Base-by-base conservation (phyloP, 2,329 filamentous ascomycete species). In the Colletotrichum sp. region DNA sequence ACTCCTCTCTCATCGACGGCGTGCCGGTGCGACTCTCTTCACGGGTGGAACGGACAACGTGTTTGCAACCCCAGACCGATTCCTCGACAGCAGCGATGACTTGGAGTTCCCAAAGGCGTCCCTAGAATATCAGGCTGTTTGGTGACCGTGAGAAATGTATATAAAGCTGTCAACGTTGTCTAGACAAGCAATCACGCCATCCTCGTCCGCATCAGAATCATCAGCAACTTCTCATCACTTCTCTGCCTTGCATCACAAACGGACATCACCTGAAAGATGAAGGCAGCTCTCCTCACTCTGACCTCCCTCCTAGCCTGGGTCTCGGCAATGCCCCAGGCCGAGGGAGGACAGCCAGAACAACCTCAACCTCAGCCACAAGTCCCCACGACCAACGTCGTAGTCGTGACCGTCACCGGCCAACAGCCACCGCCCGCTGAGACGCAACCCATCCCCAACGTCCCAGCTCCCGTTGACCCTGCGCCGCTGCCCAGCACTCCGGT, bases 31-130 rank as follows among this genome's bases (percentile, higher is more conserved):
- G 57, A 76, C 70, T 59, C 28, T 66, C 48, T 8, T 19, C 34
- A 48, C 74, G 74, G 74, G 59, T 76, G 74, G 48, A 74, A 76
- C 74, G 48, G 27, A 73, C 70, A 59, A 74, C 74, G 59, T 69
- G 64, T 60, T 61, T 39, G 59, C 48, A 30, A 48, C 19, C n/a
- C 22, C 25, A 55, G 44, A 36, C 27, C 30, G 25, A 27, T 19
- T 32, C 57, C 19, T 60, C 65, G 48, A 52, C 19, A 30, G 36
- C 30, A 36, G 61, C 44, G 12, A 32, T 34, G 22, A 22, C 39
- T 13, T 19, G 16, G 19, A 28, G 39, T 52, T 34, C 25, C 16
- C n/a, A 27, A 9, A 25, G 7, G 16, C n/a, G 27, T 36, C 3
- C 7, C 28, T 36, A 44, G 19, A 32, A 6, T 11, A 6, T 28